Base-by-base conservation (phyloP, 768 basidiomycete species). In the Tulasnella sp. region DNA sequence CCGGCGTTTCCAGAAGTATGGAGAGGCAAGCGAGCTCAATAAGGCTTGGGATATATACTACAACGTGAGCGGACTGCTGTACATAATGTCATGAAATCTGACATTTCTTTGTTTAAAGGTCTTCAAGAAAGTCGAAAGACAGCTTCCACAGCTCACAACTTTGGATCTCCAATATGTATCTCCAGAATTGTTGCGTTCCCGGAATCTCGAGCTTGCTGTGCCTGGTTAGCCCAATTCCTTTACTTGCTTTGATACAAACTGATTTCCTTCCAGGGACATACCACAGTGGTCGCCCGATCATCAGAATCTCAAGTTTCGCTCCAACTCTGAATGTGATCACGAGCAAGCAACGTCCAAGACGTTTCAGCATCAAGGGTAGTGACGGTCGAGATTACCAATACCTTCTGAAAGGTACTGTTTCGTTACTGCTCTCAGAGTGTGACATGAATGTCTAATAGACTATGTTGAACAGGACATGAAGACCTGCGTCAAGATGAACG, bases 11-110 rank as follows among this genome's bases (percentile, higher is more conserved):
- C 81, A 83, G 35, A 73, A 76, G 19, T 86, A 85, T 60, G 86
- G 86, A 22, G 92, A 99, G 62, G 74, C 78, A 50, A 79, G 77
- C 44, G 90, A 96, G 62, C 69, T 99, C 41, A 95, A 98, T 63
- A 88, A 85, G 61, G 95, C 95, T 28, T 99, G 95, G 95, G 95
- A 98, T 60, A 91, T 96, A 24, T 99, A 99, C 66, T 99, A 96
- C 60, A 79, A 78, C 42, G 90, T 89, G 61, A 56, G 80, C 64
- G n/a, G 7, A 32, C 31, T 37, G 25, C 13, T 25, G 34, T 6
- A 10, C 19, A 5, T n/a, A 10, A 25, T 37, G 16, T 45, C 28
- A 40, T 54, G 10, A 10, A 31, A 34, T 33, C 20, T 41, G 34
- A 20, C 51, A 22, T 7, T 16, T 16, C 19, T 13, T 43, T 10